Evolutionary conservation across 305 asterid genomes (phyloP).

Genomic region (Rubia occidens): DNA sequence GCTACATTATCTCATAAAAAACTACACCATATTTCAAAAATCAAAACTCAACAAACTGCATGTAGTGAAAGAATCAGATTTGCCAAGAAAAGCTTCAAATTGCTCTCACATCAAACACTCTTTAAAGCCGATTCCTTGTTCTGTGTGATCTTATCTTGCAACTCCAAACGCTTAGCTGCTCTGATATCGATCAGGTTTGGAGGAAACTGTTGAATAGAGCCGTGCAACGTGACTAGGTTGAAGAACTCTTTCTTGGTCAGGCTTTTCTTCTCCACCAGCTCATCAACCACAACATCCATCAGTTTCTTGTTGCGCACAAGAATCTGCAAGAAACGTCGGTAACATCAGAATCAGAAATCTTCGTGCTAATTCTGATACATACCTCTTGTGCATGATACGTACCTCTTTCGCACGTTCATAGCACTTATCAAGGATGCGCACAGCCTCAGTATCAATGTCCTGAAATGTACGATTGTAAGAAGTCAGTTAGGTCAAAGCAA

Average conservation of each 20-base stretch:
- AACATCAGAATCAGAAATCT: background rate
- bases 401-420: constrained; percentile 83
- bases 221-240: constrained; percentile 66
- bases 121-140: constrained; percentile 31
- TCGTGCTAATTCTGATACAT: constrained; percentile 9
- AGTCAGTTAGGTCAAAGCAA: background rate
- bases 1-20: background rate
- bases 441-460: constrained; percentile 80
- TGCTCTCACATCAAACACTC: constrained; percentile 6
- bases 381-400: constrained; percentile 6
- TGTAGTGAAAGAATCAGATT: background rate
- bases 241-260: constrained; percentile 65
- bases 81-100: constrained; percentile 6
- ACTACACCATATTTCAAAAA: background rate
- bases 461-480: constrained; percentile 22
- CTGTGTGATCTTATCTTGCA: constrained; percentile 33
- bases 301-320: constrained; percentile 54
- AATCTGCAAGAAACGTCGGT: constrained; percentile 36
- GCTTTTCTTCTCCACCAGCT: constrained; percentile 67
- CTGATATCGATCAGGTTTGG: constrained; percentile 68
- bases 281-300: constrained; percentile 62
- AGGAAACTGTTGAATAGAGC: constrained; percentile 52
- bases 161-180: constrained; percentile 34
- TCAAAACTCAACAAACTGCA: background rate
- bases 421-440: constrained; percentile 47